phyloP scores from a whole-genome alignment of 129 eudicot genomes.

The Dittrichia graveolens region DNA sequence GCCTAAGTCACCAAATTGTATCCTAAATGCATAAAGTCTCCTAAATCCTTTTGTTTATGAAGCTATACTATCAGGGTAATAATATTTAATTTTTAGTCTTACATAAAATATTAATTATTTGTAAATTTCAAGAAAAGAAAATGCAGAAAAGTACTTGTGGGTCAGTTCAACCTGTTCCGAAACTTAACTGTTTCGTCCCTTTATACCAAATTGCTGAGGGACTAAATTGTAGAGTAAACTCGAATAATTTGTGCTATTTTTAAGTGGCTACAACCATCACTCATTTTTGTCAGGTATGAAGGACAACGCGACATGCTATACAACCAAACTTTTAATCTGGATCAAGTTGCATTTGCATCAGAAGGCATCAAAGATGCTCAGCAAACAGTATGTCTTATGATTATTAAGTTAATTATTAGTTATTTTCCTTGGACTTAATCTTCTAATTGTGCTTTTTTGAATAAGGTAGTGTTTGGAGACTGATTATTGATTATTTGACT shows the following conservation, averaged over 20 bases:
- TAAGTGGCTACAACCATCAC: neutral
- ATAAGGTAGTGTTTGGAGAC: neutral
- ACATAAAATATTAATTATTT: too few species aligned
- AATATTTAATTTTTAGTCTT: too few species aligned
- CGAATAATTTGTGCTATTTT: slow-evolving; percentile 4
- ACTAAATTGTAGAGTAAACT: neutral
- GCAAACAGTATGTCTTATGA: slow-evolving; percentile 70
- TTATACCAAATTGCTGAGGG: too few species aligned
- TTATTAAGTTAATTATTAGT: slow-evolving; percentile 5
- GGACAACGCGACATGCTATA: slow-evolving; percentile 97
- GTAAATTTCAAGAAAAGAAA: too few species aligned
- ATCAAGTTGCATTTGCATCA: slow-evolving; percentile 93
- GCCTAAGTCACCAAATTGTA: too few species aligned
- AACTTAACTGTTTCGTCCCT: too few species aligned
- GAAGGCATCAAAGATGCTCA: slow-evolving; percentile 98
- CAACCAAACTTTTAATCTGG: slow-evolving; percentile 90
- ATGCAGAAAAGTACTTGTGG: too few species aligned
- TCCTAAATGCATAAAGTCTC: too few species aligned
- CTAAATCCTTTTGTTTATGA: too few species aligned
- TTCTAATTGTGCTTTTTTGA: slow-evolving; percentile 10
- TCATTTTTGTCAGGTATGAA: slow-evolving; percentile 65
- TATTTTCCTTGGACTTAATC: neutral
- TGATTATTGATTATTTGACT: too few species aligned
- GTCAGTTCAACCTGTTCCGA: too few species aligned
- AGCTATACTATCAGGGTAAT: too few species aligned